Conservation (phyloP, 768 basidiomycete genomes). For the Auricularia auricula-judae region DNA sequence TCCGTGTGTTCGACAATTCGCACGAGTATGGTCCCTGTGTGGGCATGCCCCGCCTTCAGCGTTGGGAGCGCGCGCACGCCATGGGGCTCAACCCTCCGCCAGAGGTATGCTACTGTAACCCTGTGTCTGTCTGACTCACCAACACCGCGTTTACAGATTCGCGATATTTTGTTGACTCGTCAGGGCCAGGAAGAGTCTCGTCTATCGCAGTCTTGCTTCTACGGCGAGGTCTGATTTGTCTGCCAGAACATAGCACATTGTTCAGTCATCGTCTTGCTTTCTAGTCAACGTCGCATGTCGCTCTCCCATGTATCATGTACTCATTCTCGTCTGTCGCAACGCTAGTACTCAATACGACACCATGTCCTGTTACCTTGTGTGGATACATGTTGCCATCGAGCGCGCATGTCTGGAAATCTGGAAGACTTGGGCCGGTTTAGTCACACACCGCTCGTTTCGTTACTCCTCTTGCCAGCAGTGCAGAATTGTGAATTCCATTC, state of each 20-base stretch:
- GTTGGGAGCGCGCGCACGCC: conserved; percentile 77
- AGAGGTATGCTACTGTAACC: conserved; percentile 40
- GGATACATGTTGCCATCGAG: no score
- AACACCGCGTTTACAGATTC: conserved; percentile 37
- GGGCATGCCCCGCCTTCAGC: conserved; percentile 68
- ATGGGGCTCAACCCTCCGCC: conserved; percentile 71
- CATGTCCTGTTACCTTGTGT: no score
- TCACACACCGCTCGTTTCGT: no score
- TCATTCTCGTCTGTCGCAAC: background rate
- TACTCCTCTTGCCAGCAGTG: no score
- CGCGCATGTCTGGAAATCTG: no score
- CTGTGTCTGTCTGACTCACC: background rate
- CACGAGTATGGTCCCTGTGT: conserved; percentile 75
- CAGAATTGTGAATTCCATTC: no score
- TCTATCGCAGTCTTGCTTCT: conserved; percentile 55
- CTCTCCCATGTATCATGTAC: background rate
- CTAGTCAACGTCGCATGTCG: background rate
- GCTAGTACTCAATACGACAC: no score
- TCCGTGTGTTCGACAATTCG: conserved; percentile 69
- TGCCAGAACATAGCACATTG: background rate
- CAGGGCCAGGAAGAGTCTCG: conserved; percentile 44
- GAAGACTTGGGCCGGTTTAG: no score
- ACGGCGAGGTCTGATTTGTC: conserved; percentile 23
- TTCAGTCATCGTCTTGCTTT: background rate
- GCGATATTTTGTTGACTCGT: conserved; percentile 61